Evolutionary conservation across 805 yeast species (phyloP), one percentile per base, ranked within the genome.

Genomic region (Zygosaccharomyces rouxii): DNA sequence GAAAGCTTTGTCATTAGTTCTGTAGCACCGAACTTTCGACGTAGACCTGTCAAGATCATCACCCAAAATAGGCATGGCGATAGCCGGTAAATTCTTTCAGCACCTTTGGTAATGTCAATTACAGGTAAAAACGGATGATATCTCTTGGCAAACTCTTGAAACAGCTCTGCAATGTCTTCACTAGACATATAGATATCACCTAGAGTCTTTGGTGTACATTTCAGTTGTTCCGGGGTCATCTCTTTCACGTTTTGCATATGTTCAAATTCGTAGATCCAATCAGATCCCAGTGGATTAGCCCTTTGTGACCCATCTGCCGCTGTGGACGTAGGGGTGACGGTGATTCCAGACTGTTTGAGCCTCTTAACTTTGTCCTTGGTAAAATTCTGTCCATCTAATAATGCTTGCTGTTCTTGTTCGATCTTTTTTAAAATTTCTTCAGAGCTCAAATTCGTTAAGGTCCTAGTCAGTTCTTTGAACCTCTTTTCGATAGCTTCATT

Each of bases 21-120:
- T 1, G 63, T 69, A 50, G 59, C 65, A 25, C 56, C 58, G 21
- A 47, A 70, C 51, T 74, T 75, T 48, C 96, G 74, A 51, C 99
- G 76, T 38, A 89, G 70, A 0, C 96, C 87, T 1, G 89, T 85
- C 35, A 89, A 79, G 80, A 90, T 83, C 13, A 92, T 83, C 0
- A 92, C 90, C 99, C 99, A 92, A 61, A 92, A 92, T 16, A 92
- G 71, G 2, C 92, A 84, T 0, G 97, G 97, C 49, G 97, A 89
- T 14, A 86, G 72, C 49, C 80, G 68, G 64, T 86, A 87, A 7
- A 90, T 76, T 41, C 81, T 71, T 57, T 89, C 97, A 0, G 96
- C 94, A 7, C 97, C 96, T 52, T 78, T 79, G 5, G 72, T 54
- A 2, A 92, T 77, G 62, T 92, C 96, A 2, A 92, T 94, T 1